Conservation (phyloP, 352 stramenopile genomes). For the Pseudoperonospora humuli region DNA sequence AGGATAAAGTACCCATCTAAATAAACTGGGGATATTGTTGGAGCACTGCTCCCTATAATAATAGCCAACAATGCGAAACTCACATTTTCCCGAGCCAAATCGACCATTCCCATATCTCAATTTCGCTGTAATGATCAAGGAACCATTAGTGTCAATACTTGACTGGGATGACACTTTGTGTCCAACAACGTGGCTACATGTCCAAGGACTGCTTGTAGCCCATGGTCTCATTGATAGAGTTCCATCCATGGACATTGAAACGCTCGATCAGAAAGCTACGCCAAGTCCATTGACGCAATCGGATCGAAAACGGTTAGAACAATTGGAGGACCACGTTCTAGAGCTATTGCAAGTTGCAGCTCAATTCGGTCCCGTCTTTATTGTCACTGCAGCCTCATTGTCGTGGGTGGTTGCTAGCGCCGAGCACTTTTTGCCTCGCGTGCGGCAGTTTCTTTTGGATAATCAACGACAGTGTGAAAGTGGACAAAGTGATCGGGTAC, state of each 20-base stretch:
- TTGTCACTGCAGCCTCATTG: constrained; percentile 52
- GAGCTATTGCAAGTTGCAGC: constrained; percentile 32
- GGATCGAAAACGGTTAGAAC: constrained; percentile 20
- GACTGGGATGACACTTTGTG: constrained; percentile 67
- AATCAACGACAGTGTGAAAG: constrained; percentile 17
- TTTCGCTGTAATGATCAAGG: too few relatives aligned
- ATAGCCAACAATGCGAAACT: too few relatives aligned
- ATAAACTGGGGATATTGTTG: too few relatives aligned
- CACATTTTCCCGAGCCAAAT: too few relatives aligned
- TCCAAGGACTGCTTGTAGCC: constrained; percentile 31
- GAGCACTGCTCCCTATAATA: too few relatives aligned
- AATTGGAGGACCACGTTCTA: constrained; percentile 36
- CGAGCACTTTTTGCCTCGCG: constrained; percentile 35
- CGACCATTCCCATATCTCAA: too few relatives aligned
- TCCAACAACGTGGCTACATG: constrained; percentile 48
- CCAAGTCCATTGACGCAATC: constrained; percentile 7
- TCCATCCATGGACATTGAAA: constrained; percentile 19
- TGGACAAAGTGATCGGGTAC: constrained; percentile 18
- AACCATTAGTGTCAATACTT: too few relatives aligned
- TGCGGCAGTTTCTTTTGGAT: constrained; percentile 32
- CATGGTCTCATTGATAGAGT: constrained; percentile 30
- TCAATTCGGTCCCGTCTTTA: constrained; percentile 43
- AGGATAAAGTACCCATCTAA: too few relatives aligned
- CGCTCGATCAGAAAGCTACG: constrained; percentile 2
- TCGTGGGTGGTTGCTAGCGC: constrained; percentile 42